Base-by-base conservation (phyloP, 2,329 filamentous ascomycete species). In the Penicillium frequentans region DNA sequence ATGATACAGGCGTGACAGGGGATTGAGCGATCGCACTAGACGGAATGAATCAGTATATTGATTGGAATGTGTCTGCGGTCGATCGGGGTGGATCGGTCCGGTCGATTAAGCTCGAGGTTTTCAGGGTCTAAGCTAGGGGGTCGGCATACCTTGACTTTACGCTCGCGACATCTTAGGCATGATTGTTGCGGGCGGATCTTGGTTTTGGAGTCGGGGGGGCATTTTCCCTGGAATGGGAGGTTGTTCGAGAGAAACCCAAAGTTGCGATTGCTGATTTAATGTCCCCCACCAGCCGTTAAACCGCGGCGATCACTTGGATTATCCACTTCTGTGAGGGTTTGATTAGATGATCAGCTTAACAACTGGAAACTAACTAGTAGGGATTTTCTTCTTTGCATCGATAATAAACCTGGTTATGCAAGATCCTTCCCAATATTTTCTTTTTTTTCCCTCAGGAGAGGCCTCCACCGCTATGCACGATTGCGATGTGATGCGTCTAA, bases 131-230 rank as follows among this genome's bases (percentile, higher is more conserved):
- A 39, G 31, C 19, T 19, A 13, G 33, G 24, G n/a, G 14, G 7
- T 1, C 3, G 16, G 23, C 54, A 19, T 59, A 68, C 68, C 62
- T 69, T 70, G 16, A 70, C 64, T 52, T 69, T 70, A 54, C 68
- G 66, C 54, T 68, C 68, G 26, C 68, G 64, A 52, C 68, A 70
- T 53, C 64, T 64, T 1, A 64, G 60, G 59, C 68, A 70, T 4
- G 68, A 69, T 50, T 69, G 68, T 48, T 69, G 68, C 7, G 68
- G 67, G 16, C 68, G 65, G 29, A 64, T 61, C 35, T 69, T 54
- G 9, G 52, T 46, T 24, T 49, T 54, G 21, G 52, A 39, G 16
- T 54, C 35, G 23, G 44, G 23, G 23, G 16, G 44, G 29, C 52
- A 54, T 48, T 21, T 45, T 42, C 11, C 50, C 27, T 27, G 39